These are phyloP conservation scores for Cunninghamia lanceolata DNA, from an alignment of 75 land plant species.

Conservation along the genomic window DNA sequence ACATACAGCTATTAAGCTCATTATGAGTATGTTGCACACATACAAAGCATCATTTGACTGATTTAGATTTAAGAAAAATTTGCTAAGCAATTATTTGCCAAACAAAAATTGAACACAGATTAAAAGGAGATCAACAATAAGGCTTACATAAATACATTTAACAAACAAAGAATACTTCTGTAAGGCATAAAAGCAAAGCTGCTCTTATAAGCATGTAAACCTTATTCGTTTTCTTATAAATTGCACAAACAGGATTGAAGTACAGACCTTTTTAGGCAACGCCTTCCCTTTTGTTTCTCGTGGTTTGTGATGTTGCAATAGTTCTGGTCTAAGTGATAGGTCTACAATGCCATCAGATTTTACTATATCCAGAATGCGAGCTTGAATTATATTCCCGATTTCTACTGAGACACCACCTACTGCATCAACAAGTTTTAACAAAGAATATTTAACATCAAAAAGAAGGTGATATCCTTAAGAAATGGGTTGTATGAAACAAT, in stretches of 20 bases:
- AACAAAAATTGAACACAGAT: neutral
- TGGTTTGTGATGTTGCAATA: slow-evolving; percentile 24
- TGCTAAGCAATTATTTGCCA: neutral
- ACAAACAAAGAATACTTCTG: neutral
- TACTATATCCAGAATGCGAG: slow-evolving; percentile 78
- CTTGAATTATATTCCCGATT: slow-evolving; percentile 50
- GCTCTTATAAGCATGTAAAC: neutral
- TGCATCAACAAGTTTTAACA: slow-evolving; percentile 24
- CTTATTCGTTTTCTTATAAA: neutral
- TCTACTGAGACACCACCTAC: slow-evolving; percentile 56
- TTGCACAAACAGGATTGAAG: neutral
- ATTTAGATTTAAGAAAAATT: neutral
- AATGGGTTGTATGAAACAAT: neutral
- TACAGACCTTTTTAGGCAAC: slow-evolving; percentile 36
- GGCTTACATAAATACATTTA: neutral
- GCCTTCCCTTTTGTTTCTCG: neutral
- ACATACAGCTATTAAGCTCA: neutral
- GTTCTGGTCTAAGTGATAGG: slow-evolving; percentile 64
- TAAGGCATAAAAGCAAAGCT: neutral
- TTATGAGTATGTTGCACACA: neutral
- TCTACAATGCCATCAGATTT: slow-evolving; percentile 80
- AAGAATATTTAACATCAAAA: neutral
- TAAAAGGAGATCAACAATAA: neutral
- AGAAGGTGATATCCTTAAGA: neutral
- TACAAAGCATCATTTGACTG: neutral